Base-by-base conservation (phyloP, 208 protist species). In the Crithidia acanthocephali region DNA sequence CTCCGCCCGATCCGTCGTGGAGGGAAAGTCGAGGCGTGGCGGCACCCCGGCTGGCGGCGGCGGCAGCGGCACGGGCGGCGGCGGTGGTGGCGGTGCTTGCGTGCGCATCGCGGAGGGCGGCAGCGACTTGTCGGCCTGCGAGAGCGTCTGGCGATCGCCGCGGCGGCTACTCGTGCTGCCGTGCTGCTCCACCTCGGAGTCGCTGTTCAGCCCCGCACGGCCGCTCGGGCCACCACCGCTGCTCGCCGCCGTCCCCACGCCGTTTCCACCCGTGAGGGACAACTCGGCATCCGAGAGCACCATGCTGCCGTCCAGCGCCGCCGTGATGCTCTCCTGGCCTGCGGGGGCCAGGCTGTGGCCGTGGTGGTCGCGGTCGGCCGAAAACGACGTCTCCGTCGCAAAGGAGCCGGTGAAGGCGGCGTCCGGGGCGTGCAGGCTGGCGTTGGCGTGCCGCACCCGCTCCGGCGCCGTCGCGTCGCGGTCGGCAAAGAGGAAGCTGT, bases 21-120 rank as follows among this genome's bases (percentile, higher is more conserved):
- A 88, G 15, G 88, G 80, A 62, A 94, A 96, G 80, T 93, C 77
- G 37, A 96, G 79, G 0, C 92, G 83, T 0, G 91, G 91, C 20
- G 88, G 81, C 53, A 93, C 65, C 0, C 73, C 81, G 9, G 68
- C 22, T 5, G 52, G 62, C 28, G 65, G 68, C 23, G 45, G 63
- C 8, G 50, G 64, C 11, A 22, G 55, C 20, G 28, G 16, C n/a
- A n/a, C n/a, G n/a, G 35, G 37, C 35, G 22, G 63, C n/a, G 37
- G 23, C 0, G 35, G 9, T 25, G 18, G 44, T 20, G 20, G 42
- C 32, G 30, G 33, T 10, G 9, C 20, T 20, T 45, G 57, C 56
- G 37, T 32, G 57, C 27, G 51, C 13, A 16, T n/a, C 2, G 62
- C 45, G 2, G 47, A 58, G 0, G 47, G 20, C 11, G 45, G 48